These are phyloP conservation scores for Rickenella mellea DNA, from an alignment of 768 basidiomycete genomes.

Conservation along the genomic window DNA sequence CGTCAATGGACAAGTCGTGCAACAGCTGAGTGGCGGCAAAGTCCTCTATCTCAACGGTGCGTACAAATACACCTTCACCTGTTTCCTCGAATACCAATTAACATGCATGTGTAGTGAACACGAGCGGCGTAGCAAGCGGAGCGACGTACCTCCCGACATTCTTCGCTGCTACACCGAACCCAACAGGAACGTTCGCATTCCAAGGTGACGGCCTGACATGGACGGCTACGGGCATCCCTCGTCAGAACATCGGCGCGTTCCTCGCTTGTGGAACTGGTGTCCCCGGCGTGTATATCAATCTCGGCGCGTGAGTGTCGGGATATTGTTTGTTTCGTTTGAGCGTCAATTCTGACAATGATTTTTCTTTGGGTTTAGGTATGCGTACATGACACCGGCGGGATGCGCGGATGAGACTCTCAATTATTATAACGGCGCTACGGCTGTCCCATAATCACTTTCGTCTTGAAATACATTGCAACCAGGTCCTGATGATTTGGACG, in stretches of 20 bases:
- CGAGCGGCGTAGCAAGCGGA: neutral
- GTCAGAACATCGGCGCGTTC: conserved; percentile 8
- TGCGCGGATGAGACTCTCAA: conserved; percentile 53
- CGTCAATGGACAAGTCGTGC: conserved; percentile 44
- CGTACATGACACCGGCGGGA: conserved; percentile 47
- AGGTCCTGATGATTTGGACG: too few relatives aligned
- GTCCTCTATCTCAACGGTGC: conserved; percentile 5
- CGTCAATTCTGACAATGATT: neutral
- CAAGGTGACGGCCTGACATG: conserved; percentile 8
- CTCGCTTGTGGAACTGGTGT: conserved; percentile 6
- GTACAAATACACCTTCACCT: neutral
- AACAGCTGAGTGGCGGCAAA: conserved; percentile 20
- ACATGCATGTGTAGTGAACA: neutral
- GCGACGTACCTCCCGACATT: conserved; percentile 6
- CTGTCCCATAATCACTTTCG: conserved; percentile 19
- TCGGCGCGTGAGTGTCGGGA: conserved; percentile 27
- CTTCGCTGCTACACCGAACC: conserved; percentile 5
- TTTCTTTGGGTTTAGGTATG: conserved; percentile 20
- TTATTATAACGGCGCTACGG: conserved; percentile 48
- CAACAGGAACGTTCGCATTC: conserved; percentile 7
- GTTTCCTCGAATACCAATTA: neutral
- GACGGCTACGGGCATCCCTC: conserved; percentile 2
- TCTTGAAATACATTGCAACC: too few relatives aligned
- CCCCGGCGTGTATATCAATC: conserved; percentile 38
- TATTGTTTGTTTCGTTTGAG: neutral